Conservation (phyloP, 352 stramenopile species). For the Blastocystis sp. region DNA sequence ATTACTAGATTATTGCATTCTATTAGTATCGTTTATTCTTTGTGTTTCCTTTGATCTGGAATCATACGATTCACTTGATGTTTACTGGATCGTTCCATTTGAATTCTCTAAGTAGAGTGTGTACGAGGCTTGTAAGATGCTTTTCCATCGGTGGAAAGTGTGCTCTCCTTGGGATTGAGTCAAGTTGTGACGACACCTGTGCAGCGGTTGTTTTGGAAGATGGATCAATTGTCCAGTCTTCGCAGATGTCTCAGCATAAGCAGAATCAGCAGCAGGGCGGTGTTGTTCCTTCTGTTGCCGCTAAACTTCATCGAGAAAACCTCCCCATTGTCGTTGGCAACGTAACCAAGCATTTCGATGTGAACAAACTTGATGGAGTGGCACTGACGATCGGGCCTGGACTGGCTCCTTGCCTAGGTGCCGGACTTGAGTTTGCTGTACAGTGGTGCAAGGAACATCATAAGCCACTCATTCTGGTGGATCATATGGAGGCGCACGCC, state of each 20-base stretch:
- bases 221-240: not conserved
- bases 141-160: not conserved
- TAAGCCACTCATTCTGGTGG: conserved; percentile 22
- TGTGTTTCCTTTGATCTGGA: too few relatives aligned
- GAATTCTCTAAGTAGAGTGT: too few relatives aligned
- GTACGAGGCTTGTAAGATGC: too few relatives aligned
- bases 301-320: not conserved
- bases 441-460: conserved; percentile 4
- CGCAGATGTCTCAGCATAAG: conserved; percentile 4
- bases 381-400: conserved; percentile 50
- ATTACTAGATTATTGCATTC: too few relatives aligned
- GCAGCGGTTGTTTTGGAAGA: conserved; percentile 17
- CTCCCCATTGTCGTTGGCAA: conserved; percentile 39
- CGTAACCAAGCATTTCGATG: not conserved
- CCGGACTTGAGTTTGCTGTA: not conserved
- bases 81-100: too few relatives aligned
- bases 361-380: conserved; percentile 23
- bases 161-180: conserved; percentile 19
- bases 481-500: conserved; percentile 62
- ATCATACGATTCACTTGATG: too few relatives aligned
- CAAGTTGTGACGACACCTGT: conserved; percentile 56
- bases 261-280: conserved; percentile 31
- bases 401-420: conserved; percentile 20
- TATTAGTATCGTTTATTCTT: too few relatives aligned
- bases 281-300: conserved; percentile 26